Conservation (phyloP, 129 eudicot species). For the Escallonia rubra region DNA sequence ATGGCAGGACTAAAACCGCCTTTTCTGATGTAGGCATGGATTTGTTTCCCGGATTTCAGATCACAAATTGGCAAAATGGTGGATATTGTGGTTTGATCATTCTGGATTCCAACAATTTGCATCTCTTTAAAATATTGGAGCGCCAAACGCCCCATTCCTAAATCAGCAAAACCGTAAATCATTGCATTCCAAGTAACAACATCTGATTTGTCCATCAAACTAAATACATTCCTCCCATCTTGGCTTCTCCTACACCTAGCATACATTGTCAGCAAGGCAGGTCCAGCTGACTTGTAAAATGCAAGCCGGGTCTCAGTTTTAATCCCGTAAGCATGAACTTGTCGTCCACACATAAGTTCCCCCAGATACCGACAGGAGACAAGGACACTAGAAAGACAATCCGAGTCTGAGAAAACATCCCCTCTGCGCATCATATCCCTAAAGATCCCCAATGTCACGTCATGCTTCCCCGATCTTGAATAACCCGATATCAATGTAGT, state of each 20-base stretch:
- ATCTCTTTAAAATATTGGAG: slow-evolving; percentile 20
- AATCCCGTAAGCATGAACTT: slow-evolving; percentile 41
- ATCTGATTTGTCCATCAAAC: slow-evolving; percentile 30
- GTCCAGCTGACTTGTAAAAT: slow-evolving; percentile 41
- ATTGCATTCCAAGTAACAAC: slow-evolving; percentile 42
- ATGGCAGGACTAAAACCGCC: slow-evolving; percentile 1
- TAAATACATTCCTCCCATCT: slow-evolving; percentile 29
- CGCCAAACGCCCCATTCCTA: slow-evolving; percentile 19
- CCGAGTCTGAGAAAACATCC: slow-evolving; percentile 26
- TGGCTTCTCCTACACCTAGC: slow-evolving; percentile 16
- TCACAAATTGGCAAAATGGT: slow-evolving; percentile 31
- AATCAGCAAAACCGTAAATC: slow-evolving; percentile 22
- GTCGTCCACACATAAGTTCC: slow-evolving; percentile 18
- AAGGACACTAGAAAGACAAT: slow-evolving; percentile 32
- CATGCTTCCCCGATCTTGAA: slow-evolving; percentile 33
- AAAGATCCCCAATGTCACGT: slow-evolving; percentile 15
- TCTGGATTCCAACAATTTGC: slow-evolving; percentile 19
- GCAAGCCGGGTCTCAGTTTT: slow-evolving; percentile 5
- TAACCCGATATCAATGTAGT: slow-evolving; percentile 45
- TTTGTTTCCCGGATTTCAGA: slow-evolving; percentile 31
- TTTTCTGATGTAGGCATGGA: slow-evolving; percentile 29
- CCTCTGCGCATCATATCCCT: slow-evolving; percentile 26
- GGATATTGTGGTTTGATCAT: slow-evolving; percentile 29
- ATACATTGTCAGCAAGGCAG: slow-evolving; percentile 36
- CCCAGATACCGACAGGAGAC: slow-evolving; percentile 31